A percentile compares a stretch with the other conserved stretches of the same genome.
phyloP scores from a whole-genome alignment of 164 flowering plant species.

The Umbilicus rupestris region DNA sequence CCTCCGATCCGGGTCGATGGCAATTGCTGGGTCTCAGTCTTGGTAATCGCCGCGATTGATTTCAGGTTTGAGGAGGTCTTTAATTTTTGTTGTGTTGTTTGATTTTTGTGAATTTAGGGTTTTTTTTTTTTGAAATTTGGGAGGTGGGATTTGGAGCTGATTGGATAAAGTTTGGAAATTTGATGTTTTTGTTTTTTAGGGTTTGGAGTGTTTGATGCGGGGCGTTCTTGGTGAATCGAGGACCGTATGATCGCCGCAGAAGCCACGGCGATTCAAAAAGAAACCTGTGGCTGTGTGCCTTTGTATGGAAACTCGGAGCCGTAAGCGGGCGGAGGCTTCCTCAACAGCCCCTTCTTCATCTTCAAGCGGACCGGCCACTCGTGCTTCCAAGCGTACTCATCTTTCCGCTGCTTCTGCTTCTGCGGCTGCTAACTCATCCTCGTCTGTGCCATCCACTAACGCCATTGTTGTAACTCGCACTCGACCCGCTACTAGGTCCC shows the following conservation, averaged over 20 bases:
- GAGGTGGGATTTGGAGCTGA: conserved; percentile 5
- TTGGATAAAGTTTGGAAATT: conserved; percentile 10
- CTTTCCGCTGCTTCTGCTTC: conserved; percentile 22
- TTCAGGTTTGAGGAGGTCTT: no score
- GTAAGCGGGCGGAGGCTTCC: conserved; percentile 99
- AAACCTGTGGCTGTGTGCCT: conserved; percentile 24
- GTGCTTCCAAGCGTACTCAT: conserved; percentile 61
- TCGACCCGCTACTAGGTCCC: conserved; percentile 29
- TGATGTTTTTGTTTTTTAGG: not conserved
- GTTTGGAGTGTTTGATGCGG: not conserved
- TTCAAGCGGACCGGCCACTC: conserved; percentile 49
- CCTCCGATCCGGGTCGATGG: no score
- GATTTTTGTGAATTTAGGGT: no score
- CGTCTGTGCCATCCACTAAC: conserved; percentile 8
- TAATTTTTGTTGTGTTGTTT: no score
- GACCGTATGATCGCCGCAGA: conserved; percentile 45
- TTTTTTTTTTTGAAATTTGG: not conserved
- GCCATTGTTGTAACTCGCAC: conserved; percentile 47
- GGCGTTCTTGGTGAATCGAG: not conserved
- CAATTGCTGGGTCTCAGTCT: no score
- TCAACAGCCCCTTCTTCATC: conserved; percentile 80
- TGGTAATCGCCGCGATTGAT: no score
- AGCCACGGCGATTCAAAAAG: conserved; percentile 24
- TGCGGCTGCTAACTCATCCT: conserved; percentile 14
- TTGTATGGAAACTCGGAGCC: conserved; percentile 99